These are phyloP conservation scores for Apiospora arundinis DNA, from an alignment of 2,329 filamentous ascomycete genomes.

Conservation along the genomic window DNA sequence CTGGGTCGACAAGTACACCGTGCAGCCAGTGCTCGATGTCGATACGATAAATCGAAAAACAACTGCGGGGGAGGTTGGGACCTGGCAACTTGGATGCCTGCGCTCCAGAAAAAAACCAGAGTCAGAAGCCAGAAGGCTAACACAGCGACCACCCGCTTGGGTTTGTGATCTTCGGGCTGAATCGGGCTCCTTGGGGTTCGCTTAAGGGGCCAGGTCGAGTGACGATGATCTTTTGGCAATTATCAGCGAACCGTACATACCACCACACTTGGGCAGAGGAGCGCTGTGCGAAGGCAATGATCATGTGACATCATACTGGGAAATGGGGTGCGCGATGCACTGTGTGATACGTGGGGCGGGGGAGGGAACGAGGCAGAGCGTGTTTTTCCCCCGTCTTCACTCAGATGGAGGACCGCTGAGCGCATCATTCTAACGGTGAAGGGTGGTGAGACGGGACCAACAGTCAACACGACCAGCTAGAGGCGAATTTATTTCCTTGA, in stretches of 20 bases:
- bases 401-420: not conserved
- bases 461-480: conserved; percentile 5
- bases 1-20: conserved; percentile 16
- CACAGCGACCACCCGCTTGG: conserved; percentile 1
- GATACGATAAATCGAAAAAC: conserved; percentile 15
- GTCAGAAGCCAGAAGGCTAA: conserved; percentile 9
- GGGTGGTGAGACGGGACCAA: conserved; percentile 15
- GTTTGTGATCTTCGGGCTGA: not conserved
- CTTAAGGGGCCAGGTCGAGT: not conserved
- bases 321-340: not conserved
- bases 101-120: not conserved
- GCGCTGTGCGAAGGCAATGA: not conserved
- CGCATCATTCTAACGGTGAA: conserved; percentile 14
- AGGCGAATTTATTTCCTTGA: conserved; percentile 16
- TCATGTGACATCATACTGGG: conserved; percentile 12
- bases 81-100: not conserved
- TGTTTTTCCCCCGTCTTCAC: conserved; percentile 9
- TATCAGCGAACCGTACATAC: conserved; percentile 3
- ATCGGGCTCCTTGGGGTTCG: not conserved
- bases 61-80: conserved; percentile 16
- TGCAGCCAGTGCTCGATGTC: conserved; percentile 8
- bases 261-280: not conserved
- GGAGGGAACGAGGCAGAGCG: not conserved
- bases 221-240: conserved; percentile 3
- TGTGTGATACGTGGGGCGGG: conserved; percentile 7